A percentile compares a stretch with the other conserved stretches of the same genome.
Conservation (phyloP, 2,329 filamentous ascomycete genomes). For the Tolypocladium amazonense region DNA sequence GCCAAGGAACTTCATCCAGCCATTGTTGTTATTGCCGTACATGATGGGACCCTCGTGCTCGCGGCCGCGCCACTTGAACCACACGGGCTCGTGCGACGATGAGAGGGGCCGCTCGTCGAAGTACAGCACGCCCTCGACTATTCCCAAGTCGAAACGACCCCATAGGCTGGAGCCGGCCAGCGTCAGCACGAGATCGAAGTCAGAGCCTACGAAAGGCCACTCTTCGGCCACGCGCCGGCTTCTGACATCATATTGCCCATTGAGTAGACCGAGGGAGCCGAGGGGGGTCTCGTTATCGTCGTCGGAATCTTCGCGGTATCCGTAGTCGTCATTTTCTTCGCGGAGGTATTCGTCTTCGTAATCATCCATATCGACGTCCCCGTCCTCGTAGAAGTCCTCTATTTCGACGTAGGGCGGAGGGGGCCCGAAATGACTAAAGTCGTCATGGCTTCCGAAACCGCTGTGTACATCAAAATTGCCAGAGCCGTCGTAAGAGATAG, state of each 20-base stretch:
- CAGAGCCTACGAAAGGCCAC: slow-evolving; percentile 13
- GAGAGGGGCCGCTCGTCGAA: slow-evolving; percentile 23
- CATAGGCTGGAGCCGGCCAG: slow-evolving; percentile 29
- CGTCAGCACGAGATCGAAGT: slow-evolving; percentile 25
- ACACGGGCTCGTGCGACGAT: slow-evolving; percentile 15
- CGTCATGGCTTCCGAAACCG: background rate
- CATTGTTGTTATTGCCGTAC: slow-evolving; percentile 14
- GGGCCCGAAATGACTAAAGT: background rate
- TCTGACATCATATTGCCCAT: slow-evolving; percentile 31
- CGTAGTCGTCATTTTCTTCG: no score
- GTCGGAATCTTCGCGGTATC: background rate
- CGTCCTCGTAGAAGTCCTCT: slow-evolving; percentile 2
- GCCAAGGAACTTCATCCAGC: slow-evolving; percentile 26
- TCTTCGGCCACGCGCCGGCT: slow-evolving; percentile 13
- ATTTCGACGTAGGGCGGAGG: slow-evolving; percentile 9
- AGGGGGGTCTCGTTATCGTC: slow-evolving; percentile 3
- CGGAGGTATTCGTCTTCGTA: no score
- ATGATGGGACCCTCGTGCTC: slow-evolving; percentile 17
- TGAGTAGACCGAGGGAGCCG: slow-evolving; percentile 25
- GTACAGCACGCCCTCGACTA: slow-evolving; percentile 30
- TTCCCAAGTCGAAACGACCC: slow-evolving; percentile 32
- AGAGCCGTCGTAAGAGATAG: background rate
- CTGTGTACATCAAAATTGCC: background rate
- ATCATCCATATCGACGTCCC: no score
- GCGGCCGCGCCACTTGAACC: slow-evolving; percentile 25